Conservation (phyloP, 257 asterid species). For the Solanum rostratum region DNA sequence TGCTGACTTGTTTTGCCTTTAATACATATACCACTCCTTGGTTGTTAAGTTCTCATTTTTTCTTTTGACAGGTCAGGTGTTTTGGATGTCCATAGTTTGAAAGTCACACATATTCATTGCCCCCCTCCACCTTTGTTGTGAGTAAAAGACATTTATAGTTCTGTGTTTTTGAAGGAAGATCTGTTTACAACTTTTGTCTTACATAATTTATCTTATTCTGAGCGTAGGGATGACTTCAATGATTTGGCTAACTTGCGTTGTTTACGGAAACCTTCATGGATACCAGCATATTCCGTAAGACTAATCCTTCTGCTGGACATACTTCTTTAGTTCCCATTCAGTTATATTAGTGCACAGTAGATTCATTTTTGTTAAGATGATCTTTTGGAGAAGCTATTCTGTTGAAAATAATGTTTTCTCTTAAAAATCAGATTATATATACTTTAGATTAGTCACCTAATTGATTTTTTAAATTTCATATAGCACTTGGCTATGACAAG, state of each 20-base stretch:
- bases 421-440: not conserved
- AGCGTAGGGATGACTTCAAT: constrained; percentile 47
- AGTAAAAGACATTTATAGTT: constrained; percentile 21
- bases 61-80: constrained; percentile 74
- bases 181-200: not conserved
- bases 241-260: constrained; percentile 36
- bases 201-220: constrained; percentile 12
- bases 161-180: not conserved
- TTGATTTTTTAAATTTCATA: not conserved
- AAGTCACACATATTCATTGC: constrained; percentile 90
- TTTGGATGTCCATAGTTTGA: constrained; percentile 52
- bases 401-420: not conserved
- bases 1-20: not conserved
- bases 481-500: not conserved
- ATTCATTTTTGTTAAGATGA: not conserved
- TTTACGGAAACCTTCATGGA: constrained; percentile 78
- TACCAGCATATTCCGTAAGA: constrained; percentile 70
- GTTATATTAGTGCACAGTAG: not conserved
- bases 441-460: not conserved
- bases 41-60: not conserved
- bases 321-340: not conserved
- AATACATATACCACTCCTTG: not conserved
- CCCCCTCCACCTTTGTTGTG: constrained; percentile 96
- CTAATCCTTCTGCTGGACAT: not conserved
- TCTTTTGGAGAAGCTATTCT: not conserved